phyloP scores from a whole-genome alignment of 1,284 basidiomycete genomes.

The Porogramme epimiltina region DNA sequence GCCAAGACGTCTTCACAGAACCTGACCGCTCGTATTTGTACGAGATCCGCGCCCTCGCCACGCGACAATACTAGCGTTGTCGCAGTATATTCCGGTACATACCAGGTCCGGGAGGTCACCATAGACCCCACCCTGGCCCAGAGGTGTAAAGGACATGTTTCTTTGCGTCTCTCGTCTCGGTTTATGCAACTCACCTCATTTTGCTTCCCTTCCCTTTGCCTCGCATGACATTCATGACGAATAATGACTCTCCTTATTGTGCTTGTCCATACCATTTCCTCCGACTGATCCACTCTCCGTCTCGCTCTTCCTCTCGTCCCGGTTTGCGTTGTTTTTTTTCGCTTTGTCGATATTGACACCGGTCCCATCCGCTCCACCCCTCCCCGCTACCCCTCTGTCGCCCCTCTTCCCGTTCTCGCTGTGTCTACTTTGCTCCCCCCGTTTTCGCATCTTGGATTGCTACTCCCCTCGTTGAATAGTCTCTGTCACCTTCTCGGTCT shows the following conservation, averaged over 20 bases:
- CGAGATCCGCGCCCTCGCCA: slow-evolving; percentile 81
- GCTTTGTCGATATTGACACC: slow-evolving; percentile 21
- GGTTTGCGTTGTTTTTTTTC: slow-evolving; percentile 21
- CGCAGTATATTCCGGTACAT: neutral
- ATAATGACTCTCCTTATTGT: slow-evolving; percentile 19
- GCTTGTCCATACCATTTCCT: slow-evolving; percentile 18
- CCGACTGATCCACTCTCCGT: slow-evolving; percentile 11
- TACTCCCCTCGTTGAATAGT: slow-evolving; percentile 12
- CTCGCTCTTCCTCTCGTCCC: slow-evolving; percentile 6
- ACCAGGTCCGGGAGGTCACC: slow-evolving; percentile 2
- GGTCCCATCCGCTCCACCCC: slow-evolving; percentile 22
- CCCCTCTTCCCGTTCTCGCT: slow-evolving; percentile 27
- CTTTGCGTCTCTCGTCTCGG: slow-evolving; percentile 4
- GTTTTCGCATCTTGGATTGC: slow-evolving; percentile 10
- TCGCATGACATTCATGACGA: slow-evolving; percentile 18
- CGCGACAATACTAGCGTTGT: slow-evolving; percentile 65
- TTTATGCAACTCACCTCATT: slow-evolving; percentile 7
- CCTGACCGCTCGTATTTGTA: slow-evolving; percentile 65
- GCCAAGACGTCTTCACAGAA: slow-evolving; percentile 45
- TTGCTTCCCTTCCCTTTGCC: slow-evolving; percentile 4
- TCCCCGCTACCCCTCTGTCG: slow-evolving; percentile 23
- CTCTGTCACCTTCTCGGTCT: no score
- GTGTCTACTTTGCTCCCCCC: slow-evolving; percentile 26
- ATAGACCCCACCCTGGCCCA: slow-evolving; percentile 26
- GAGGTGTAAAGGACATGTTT: slow-evolving; percentile 22